Percentiles rank a stretch among this genome's conserved stretches.
phyloP scores from a whole-genome alignment of 139 green algal genomes.

The Pleodorina starrii region DNA sequence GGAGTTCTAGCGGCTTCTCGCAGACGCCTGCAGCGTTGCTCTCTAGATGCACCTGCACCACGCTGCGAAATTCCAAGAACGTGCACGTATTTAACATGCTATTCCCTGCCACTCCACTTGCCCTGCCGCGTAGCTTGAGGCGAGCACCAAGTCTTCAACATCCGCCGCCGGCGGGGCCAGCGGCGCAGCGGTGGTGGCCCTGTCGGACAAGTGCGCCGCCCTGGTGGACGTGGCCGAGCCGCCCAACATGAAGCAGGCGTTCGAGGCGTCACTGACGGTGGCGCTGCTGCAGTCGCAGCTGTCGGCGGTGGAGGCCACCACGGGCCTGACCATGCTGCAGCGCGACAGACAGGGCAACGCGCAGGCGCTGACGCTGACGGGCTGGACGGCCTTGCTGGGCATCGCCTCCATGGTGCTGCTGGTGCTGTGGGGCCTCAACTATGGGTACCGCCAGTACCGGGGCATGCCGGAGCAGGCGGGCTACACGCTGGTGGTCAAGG shows the following conservation, averaged over 20 bases:
- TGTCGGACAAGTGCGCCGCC: constrained; percentile 61
- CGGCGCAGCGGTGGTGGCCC: neutral
- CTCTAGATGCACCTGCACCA: too few relatives aligned
- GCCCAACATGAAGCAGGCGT: constrained; percentile 69
- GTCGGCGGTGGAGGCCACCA: constrained; percentile 62
- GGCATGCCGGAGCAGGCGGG: constrained; percentile 43
- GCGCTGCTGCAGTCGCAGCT: constrained; percentile 63
- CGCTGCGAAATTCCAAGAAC: too few relatives aligned
- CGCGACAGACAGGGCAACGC: constrained; percentile 57
- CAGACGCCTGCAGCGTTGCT: too few relatives aligned
- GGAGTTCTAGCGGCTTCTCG: too few relatives aligned
- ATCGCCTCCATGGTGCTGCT: constrained; percentile 72
- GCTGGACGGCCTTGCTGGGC: constrained; percentile 72
- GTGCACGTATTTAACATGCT: too few relatives aligned
- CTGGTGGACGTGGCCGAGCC: constrained; percentile 74
- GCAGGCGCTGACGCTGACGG: constrained; percentile 76
- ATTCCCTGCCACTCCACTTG: too few relatives aligned
- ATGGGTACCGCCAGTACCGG: constrained; percentile 28
- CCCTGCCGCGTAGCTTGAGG: constrained; percentile 10
- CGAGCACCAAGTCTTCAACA: neutral
- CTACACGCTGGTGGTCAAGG: constrained; percentile 56
- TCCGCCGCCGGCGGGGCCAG: too few relatives aligned
- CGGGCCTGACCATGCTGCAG: constrained; percentile 54
- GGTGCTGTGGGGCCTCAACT: constrained; percentile 52
- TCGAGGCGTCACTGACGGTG: constrained; percentile 65